Evolutionary conservation across 495 filamentous ascomycete species (phyloP), one percentile per base, ranked within the genome.

Genomic region (Alectoria sarmentosa): DNA sequence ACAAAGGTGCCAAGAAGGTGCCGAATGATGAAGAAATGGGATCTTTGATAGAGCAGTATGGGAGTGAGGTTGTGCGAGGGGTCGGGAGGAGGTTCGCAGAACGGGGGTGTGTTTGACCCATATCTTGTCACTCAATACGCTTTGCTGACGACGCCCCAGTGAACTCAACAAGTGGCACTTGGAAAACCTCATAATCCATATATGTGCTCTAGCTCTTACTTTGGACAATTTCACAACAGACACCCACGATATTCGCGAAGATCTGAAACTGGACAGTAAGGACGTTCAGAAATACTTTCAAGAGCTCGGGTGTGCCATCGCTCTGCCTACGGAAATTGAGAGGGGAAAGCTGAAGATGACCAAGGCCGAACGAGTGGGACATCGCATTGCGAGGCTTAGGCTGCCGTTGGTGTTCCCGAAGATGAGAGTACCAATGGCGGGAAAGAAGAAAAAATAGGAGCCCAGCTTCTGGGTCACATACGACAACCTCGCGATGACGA

Each of bases 341-440:
- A 76, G 73, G 59, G 69, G 56, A 23, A 79, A 75, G 58, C 76
- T 75, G 73, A 73, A 73, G 32, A 70, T 83, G 41, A 79, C 78
- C 67, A 87, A 86, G 72, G 83, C 82, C 6, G 85, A 87, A 70
- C 84, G 83, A 4, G 71, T 75, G 42, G 79, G 81, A 30, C 81
- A 87, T 62, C 80, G 83, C 38, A 69, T 89, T 55, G 92, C 90
- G 21, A 81, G 83, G 63, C 77, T 98, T 67, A 86, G 79, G 66
- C 69, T 96, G 60, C 95, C 95, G 2, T 76, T 96, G 63, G 82
- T 87, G 63, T 96, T 98, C 71, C 94, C 94, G 0, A 88, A 84
- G 76, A 73, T 78, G 66, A 79, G 76, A 38, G 21, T 64, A 14
- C 62, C 37, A 6, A 44, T 15, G 38, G 58, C 37, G 8, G 46